Conservation (phyloP, 2,329 filamentous ascomycete genomes). For the Zasmidium cellare region DNA sequence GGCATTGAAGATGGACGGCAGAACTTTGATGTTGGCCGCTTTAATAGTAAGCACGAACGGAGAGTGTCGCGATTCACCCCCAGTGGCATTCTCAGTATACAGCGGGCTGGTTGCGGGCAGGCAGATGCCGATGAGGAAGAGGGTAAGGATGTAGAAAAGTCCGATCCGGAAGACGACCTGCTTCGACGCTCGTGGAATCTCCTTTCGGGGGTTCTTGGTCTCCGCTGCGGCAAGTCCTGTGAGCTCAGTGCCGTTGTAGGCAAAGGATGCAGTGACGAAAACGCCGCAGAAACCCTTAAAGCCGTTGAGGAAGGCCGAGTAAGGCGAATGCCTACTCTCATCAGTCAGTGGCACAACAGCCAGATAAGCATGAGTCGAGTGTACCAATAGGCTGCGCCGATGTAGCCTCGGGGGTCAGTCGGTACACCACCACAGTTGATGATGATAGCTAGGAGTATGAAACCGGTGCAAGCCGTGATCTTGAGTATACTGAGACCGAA, state of each 20-base stretch:
- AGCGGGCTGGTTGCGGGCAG: constrained; percentile 42
- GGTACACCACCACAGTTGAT: constrained; percentile 44
- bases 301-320: constrained; percentile 19
- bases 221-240: constrained; percentile 55
- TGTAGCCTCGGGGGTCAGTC: constrained; percentile 29
- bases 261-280: constrained; percentile 45
- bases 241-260: constrained; percentile 55
- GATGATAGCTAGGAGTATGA: constrained; percentile 63
- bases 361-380: no score
- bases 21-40: constrained; percentile 64
- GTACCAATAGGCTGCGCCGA: constrained; percentile 30
- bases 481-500: constrained; percentile 35
- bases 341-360: no score
- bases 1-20: constrained; percentile 74
- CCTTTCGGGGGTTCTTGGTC: constrained; percentile 50
- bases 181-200: constrained; percentile 33
- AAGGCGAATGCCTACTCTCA: no score
- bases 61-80: constrained; percentile 37
- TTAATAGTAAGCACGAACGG: constrained; percentile 73
- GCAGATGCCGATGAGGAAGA: constrained; percentile 32
- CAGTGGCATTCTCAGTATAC: constrained; percentile 48
- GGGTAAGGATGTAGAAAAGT: constrained; percentile 33
- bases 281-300: constrained; percentile 33
- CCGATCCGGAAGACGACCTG: constrained; percentile 35
- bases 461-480: constrained; percentile 54